Evolutionary conservation across 2,329 filamentous ascomycete genomes (phyloP), one percentile per base, ranked within the genome.

Genomic region (Elsinoe australis): DNA sequence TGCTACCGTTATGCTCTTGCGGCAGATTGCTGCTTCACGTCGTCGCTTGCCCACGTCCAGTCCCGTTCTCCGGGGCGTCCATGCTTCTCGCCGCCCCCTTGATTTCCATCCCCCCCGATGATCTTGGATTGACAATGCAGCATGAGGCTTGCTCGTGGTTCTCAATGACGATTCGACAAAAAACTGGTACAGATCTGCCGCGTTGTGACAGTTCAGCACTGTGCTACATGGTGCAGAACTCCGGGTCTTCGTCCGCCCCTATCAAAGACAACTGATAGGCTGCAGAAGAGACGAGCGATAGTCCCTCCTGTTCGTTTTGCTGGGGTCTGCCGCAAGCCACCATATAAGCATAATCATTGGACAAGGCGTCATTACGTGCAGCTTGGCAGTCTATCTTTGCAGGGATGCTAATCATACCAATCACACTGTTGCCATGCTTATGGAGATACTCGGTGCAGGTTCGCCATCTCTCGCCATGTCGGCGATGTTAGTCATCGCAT

Each of bases 291-390:
- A 32, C 17, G n/a, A 32, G 12, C 17, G 29, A 32, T 32, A 32
- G 9, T 7, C 12, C 2, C 17, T 32, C 17, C 29, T 32, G 17
- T 32, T 12, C 9, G 12, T n/a, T 32, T 15, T 32, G 8, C n/a
- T n/a, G 5, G 5, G 17, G 6, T n/a, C 10, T 32, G 29, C 5
- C 17, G 12, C 9, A 32, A 32, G 9, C 29, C 17, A n/a, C 29
- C 12, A 32, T 8, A 5, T 32, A n/a, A 15, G 12, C 4, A 32
- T 12, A 12, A 32, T 15, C 29, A 32, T 32, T 32, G 10, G 29
- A 15, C 29, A 32, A n/a, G 29, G 29, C 29, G 29, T n/a, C n/a
- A 32, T 32, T 12, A 15, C 19, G 64, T 69, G 62, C 65, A 68
- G 50, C 65, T 67, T 47, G 35, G 35, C 35, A 17, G n/a, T n/a